phyloP scores from a whole-genome alignment of 257 asterid species.

The Solanum etuberosum region DNA sequence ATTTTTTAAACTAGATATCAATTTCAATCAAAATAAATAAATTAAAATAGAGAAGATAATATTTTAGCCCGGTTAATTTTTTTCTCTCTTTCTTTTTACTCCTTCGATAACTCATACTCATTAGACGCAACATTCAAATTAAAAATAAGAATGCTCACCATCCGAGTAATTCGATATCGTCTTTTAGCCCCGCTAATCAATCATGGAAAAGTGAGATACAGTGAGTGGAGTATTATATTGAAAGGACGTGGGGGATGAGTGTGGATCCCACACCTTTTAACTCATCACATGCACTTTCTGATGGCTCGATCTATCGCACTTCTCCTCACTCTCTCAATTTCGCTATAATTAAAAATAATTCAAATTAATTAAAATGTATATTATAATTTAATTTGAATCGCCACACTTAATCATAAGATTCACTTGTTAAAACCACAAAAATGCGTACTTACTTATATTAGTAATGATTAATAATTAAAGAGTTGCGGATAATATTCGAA shows the following conservation, averaged over 20 bases:
- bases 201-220: background rate
- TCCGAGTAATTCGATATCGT: fast-evolving
- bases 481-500: background rate
- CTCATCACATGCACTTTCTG: constrained; percentile 11
- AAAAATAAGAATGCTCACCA: no score
- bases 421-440: background rate
- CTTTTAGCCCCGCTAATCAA: background rate
- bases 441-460: background rate
- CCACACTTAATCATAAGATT: background rate
- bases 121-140: fast-evolving
- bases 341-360: background rate
- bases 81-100: background rate
- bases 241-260: background rate
- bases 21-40: background rate
- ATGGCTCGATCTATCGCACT: background rate
- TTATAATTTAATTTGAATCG: background rate
- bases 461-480: background rate
- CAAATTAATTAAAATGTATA: background rate
- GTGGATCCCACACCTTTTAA: background rate
- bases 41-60: background rate
- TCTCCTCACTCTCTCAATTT: no score
- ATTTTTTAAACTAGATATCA: background rate
- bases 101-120: background rate
- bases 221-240: background rate
- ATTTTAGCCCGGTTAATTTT: fast-evolving